Evolutionary conservation across 2,329 filamentous ascomycete species (phyloP).

Genomic region (Penicillium sp.): DNA sequence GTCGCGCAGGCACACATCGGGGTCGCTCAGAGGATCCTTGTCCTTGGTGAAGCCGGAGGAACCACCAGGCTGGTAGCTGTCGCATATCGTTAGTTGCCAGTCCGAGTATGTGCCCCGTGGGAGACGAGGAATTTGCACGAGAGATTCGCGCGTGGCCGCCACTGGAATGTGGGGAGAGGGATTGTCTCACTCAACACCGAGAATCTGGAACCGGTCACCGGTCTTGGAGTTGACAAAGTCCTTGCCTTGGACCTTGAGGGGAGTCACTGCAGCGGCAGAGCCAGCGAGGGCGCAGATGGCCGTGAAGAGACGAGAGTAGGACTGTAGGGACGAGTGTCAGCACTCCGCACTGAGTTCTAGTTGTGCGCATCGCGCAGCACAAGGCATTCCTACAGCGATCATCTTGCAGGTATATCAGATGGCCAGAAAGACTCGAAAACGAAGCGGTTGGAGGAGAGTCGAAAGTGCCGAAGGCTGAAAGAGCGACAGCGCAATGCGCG

Average conservation of each 20-base stretch:
- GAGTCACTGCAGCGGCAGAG: conserved; percentile 55
- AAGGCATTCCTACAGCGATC: conserved; percentile 23
- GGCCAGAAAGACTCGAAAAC: neutral
- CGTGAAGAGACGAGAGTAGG: conserved; percentile 39
- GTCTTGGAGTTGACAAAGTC: conserved; percentile 63
- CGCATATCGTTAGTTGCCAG: conserved; percentile 11
- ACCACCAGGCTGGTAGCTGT: conserved; percentile 64
- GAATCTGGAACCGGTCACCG: conserved; percentile 61
- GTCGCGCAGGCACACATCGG: conserved; percentile 61
- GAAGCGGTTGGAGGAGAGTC: neutral
- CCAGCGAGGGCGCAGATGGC: conserved; percentile 46
- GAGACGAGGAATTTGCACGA: neutral
- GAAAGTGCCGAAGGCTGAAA: conserved; percentile 6
- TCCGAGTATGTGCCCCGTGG: neutral
- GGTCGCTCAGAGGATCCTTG: conserved; percentile 59
- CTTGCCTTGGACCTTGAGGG: conserved; percentile 59
- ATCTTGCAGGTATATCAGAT: conserved; percentile 19
- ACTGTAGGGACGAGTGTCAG: conserved; percentile 20
- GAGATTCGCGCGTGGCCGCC: neutral
- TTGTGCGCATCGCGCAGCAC: neutral
- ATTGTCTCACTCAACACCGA: conserved; percentile 59
- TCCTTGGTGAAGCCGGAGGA: conserved; percentile 57
- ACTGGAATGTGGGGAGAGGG: conserved; percentile 2
- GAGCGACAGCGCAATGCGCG: conserved; percentile 27
- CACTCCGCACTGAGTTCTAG: neutral